Percentiles rank a stretch among this genome's conserved stretches.
These are phyloP conservation scores for Penicillium corylophilum DNA, from an alignment of 2,329 filamentous ascomycete genomes.

Conservation along the genomic window DNA sequence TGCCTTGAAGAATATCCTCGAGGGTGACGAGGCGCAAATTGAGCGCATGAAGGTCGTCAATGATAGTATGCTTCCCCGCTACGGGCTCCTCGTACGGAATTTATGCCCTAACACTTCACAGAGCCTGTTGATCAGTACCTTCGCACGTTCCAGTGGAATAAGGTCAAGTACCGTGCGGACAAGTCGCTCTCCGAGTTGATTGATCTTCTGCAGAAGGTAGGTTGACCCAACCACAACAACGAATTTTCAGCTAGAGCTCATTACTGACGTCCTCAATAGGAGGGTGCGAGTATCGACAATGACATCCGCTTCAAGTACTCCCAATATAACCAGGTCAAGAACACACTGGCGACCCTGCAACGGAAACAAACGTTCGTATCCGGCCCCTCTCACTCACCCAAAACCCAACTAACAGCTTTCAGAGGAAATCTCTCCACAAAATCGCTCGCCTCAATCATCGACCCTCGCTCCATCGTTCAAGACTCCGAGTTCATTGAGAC, in stretches of 20 bases:
- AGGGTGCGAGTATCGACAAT: slow-evolving; percentile 87
- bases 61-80: slow-evolving; percentile 65
- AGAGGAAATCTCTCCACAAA: slow-evolving; percentile 93
- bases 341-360: slow-evolving; percentile 75
- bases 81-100: slow-evolving; percentile 4
- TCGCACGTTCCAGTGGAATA: slow-evolving; percentile 90
- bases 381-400: not conserved
- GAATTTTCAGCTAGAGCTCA: not conserved
- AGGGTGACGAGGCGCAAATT: slow-evolving; percentile 79
- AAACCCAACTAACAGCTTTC: slow-evolving; percentile 4
- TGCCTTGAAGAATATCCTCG: slow-evolving; percentile 76
- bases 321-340: slow-evolving; percentile 91
- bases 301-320: slow-evolving; percentile 93
- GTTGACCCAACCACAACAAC: not conserved
- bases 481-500: slow-evolving; percentile 97
- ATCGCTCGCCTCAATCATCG: slow-evolving; percentile 84
- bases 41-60: slow-evolving; percentile 89
- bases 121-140: slow-evolving; percentile 96
- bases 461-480: slow-evolving; percentile 75
- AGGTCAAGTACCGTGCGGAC: slow-evolving; percentile 93
- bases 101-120: slow-evolving; percentile 41
- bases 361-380: slow-evolving; percentile 75
- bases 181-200: slow-evolving; percentile 85
- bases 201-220: slow-evolving; percentile 81
- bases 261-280: slow-evolving; percentile 51